These are phyloP conservation scores for Cucurbita argyrosperma DNA, from an alignment of 306 rosid species.

Conservation along the genomic window DNA sequence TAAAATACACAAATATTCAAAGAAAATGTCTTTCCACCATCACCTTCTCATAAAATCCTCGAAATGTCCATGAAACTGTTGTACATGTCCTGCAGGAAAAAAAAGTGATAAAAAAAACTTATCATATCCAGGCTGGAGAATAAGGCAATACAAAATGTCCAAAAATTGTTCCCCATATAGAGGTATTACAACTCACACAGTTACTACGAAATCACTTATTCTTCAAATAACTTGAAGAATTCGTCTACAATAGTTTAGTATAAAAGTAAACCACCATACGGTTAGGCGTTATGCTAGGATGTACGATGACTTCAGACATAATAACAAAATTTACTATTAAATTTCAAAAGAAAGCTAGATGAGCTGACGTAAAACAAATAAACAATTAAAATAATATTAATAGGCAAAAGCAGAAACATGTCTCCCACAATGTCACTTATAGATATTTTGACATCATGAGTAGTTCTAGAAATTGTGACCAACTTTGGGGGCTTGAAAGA, in stretches of 20 bases:
- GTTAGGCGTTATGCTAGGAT: not conserved
- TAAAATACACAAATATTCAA: not conserved
- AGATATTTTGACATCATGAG: not conserved
- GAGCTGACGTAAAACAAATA: not conserved
- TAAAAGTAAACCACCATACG: not conserved
- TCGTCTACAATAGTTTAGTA: not conserved
- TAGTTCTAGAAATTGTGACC: constrained; percentile 15
- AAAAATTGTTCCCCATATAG: not conserved
- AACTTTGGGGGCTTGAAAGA: constrained; percentile 98
- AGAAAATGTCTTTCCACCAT: not conserved
- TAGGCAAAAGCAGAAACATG: not conserved
- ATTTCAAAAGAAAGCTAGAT: not conserved
- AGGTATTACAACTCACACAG: not conserved
- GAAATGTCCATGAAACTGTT: constrained; percentile 92
- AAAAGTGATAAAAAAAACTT: not conserved
- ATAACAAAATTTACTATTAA: not conserved
- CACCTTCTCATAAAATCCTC: constrained; percentile 98
- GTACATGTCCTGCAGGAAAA: constrained; percentile 80
- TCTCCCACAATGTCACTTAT: not conserved
- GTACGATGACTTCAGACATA: not conserved
- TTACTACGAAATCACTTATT: not conserved
- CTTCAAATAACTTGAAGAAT: not conserved
- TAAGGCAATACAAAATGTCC: not conserved
- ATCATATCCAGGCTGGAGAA: not conserved
- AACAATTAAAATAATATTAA: not conserved